phyloP scores from a whole-genome alignment of 129 eudicot species.

The Daucus carota region DH1_v3.0 NC_030383.2:44591501-44592000 shows the following conservation, averaged over 20 bases:
- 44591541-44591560: not conserved
- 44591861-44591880: conserved; percentile 80
- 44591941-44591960: conserved; percentile 49
- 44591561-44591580: not conserved
- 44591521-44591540: not conserved
- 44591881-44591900: conserved; percentile 61
- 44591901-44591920: conserved; percentile 65
- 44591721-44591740: too few relatives aligned
- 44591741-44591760: too few relatives aligned
- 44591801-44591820: conserved; percentile 28
- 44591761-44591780: too few relatives aligned
- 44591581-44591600: too few relatives aligned
- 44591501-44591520: not conserved
- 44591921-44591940: conserved; percentile 80
- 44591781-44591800: not conserved
- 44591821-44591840: conserved; percentile 69
- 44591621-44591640: not conserved
- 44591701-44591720: too few relatives aligned
- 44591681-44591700: too few relatives aligned
- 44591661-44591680: too few relatives aligned
- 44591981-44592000: conserved; percentile 48
- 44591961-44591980: conserved; percentile 66
- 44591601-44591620: not conserved
- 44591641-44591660: not conserved
- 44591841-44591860: conserved; percentile 73